Percentiles rank a stretch among this genome's conserved stretches.
Evolutionary conservation across 495 filamentous ascomycete genomes (phyloP).

Genomic region (Neurospora sp.): DNA sequence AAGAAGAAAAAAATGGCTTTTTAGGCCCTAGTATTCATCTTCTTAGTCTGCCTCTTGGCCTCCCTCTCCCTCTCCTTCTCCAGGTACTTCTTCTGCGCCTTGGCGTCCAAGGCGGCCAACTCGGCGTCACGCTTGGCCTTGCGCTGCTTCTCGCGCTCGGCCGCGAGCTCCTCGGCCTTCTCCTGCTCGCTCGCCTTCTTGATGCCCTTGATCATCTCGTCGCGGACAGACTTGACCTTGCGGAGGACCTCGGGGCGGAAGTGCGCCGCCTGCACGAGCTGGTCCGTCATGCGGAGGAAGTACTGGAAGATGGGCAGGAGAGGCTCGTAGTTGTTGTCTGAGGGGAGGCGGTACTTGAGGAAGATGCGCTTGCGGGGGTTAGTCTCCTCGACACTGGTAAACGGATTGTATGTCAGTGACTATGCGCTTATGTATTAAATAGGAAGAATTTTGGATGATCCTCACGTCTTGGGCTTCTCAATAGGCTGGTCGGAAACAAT

Average conservation of each 20-base stretch:
- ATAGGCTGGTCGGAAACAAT: conserved; percentile 85
- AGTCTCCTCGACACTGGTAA: conserved; percentile 69
- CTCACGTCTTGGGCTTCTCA: conserved; percentile 82
- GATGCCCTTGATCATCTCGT: conserved; percentile 72
- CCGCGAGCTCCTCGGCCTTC: conserved; percentile 78
- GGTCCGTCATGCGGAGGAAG: conserved; percentile 77
- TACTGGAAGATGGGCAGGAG: conserved; percentile 68
- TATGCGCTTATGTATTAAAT: background rate
- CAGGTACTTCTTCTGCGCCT: conserved; percentile 90
- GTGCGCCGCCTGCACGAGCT: conserved; percentile 62
- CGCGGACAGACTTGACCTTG: conserved; percentile 69
- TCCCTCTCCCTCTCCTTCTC: conserved; percentile 85
- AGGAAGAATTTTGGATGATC: too few relatives aligned
- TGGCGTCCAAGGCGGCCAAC: conserved; percentile 74
- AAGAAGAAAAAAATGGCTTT: background rate
- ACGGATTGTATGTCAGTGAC: conserved; percentile 10
- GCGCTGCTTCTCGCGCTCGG: conserved; percentile 72
- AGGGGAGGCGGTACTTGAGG: conserved; percentile 62
- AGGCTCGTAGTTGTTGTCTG: conserved; percentile 50
- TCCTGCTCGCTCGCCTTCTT: conserved; percentile 78
- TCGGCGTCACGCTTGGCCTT: conserved; percentile 85
- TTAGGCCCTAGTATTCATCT: conserved; percentile 45
- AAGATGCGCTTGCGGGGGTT: conserved; percentile 75
- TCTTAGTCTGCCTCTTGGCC: conserved; percentile 61
- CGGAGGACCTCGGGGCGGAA: conserved; percentile 85